Conservation (phyloP, 176 grass and related monocot genomes). For the Echinochloa phyllopogon region DNA sequence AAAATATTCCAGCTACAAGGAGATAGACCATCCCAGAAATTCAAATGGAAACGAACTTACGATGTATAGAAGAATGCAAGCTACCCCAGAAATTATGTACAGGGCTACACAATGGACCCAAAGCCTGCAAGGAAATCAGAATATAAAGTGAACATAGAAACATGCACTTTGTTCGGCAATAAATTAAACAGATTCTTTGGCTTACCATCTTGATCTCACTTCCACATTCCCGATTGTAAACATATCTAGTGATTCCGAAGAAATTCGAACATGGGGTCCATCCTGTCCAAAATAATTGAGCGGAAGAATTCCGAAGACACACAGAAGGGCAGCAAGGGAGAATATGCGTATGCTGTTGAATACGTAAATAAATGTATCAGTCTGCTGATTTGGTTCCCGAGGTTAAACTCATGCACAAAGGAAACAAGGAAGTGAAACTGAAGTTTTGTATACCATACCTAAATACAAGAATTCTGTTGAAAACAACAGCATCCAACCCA, state of each 20-base stretch:
- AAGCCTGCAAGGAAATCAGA: slow-evolving; percentile 67
- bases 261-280: slow-evolving; percentile 54
- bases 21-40: not conserved
- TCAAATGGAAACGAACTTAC: slow-evolving; percentile 57
- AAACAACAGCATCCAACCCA: slow-evolving; percentile 90
- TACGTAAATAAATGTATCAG: slow-evolving; percentile 25
- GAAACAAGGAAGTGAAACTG: slow-evolving; percentile 25
- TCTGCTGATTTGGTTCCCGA: not conserved
- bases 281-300: slow-evolving; percentile 89
- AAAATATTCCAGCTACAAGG: not conserved
- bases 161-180: not conserved
- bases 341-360: slow-evolving; percentile 85
- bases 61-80: slow-evolving; percentile 88
- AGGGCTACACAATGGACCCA: slow-evolving; percentile 92
- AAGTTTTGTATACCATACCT: slow-evolving; percentile 60
- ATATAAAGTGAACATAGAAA: slow-evolving; percentile 20
- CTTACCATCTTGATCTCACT: slow-evolving; percentile 73
- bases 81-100: slow-evolving; percentile 82
- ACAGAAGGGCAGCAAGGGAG: slow-evolving; percentile 81
- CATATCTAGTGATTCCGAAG: slow-evolving; percentile 70
- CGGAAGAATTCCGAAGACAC: slow-evolving; percentile 79
- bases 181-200: not conserved
- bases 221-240: slow-evolving; percentile 85
- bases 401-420: not conserved
- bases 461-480: slow-evolving; percentile 81